Percentiles rank a stretch among this genome's conserved stretches.
Evolutionary conservation across 768 basidiomycete species (phyloP).

Genomic region (Mycena chlorophos): DNA sequence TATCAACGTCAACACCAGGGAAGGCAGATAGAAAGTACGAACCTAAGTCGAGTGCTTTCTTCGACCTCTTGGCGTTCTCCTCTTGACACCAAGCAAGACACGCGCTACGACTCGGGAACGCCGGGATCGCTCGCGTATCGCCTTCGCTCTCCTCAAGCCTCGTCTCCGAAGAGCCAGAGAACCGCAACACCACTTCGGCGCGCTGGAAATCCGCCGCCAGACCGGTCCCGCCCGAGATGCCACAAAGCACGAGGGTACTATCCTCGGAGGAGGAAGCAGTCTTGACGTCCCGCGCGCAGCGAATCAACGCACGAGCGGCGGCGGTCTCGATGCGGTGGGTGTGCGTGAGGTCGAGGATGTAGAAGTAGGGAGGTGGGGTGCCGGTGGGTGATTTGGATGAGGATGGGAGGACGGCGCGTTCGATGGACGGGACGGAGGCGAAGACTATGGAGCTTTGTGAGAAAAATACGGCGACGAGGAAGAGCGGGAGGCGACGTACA

Average conservation of each 20-base stretch:
- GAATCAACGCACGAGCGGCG: slow-evolving; percentile 4
- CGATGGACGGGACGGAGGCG: slow-evolving; percentile 12
- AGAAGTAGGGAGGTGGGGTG: not conserved
- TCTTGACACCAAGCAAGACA: not conserved
- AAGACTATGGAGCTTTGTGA: slow-evolving; percentile 4
- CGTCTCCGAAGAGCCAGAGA: not conserved
- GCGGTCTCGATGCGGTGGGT: slow-evolving; percentile 17
- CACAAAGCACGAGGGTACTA: slow-evolving; percentile 7
- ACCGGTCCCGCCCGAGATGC: not conserved
- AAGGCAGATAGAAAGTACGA: not conserved
- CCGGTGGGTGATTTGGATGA: not conserved
- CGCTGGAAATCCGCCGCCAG: not conserved
- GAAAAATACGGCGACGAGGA: not conserved
- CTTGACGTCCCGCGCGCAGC: slow-evolving; percentile 9
- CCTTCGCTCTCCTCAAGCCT: not conserved
- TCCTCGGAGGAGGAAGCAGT: not conserved
- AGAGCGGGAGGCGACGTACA: not conserved
- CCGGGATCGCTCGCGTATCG: not conserved
- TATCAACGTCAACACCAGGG: not conserved
- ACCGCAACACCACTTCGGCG: not conserved
- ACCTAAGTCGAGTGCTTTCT: not conserved
- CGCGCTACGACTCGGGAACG: not conserved
- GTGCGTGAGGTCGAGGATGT: slow-evolving; percentile 9
- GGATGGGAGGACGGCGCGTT: slow-evolving; percentile 1
- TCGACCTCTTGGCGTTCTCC: not conserved